Evolutionary conservation across 2,329 filamentous ascomycete species (phyloP), one percentile per base, ranked within the genome.

Genomic region (Talaromyces sp.): DNA sequence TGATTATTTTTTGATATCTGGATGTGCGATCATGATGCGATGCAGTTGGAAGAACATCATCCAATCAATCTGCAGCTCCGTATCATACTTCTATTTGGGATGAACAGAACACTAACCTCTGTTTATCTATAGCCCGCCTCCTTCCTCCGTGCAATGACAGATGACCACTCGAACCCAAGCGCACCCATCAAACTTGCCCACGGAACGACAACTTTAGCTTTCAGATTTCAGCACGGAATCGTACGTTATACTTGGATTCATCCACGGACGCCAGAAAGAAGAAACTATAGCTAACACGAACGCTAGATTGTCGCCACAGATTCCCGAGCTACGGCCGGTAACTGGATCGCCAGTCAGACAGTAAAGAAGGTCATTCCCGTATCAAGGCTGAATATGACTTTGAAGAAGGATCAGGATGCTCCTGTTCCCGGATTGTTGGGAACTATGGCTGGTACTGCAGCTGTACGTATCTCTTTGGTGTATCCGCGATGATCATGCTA

Each of bases 151-250:
- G 92, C 95, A 72, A 92, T 92, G 80, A 98, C 95, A 72, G 95
- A 99, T 84, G 95, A 99, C 86, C 89, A 93, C 80, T 89, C 93
- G 73, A 99, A 99, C 85, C 93, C 95, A 67, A 88, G 91, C 81
- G 97, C 93, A 81, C 95, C 95, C 72, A 99, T 99, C 87, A 99
- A 99, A 87, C 93, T 99, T 74, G 95, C 95, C 69, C 95, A 99
- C 87, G 95, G 95, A 77, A 99, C 95, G 68, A 99, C 95, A 66
- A 99, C 95, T 61, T 89, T 99, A 68, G 94, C 93, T 69, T 99
- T 99, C 86, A 89, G 94, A 77, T 99, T 98, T 86, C 89, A 98
- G 83, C 93, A 93, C 74, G 95, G 95, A 77, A 98, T 99, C 82
- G 76, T 78, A 78, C 68, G 75, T 70, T 54, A 17, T 56, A 65